phyloP scores from a whole-genome alignment of 345 rosid genomes.

The Sonneratia alba region DNA sequence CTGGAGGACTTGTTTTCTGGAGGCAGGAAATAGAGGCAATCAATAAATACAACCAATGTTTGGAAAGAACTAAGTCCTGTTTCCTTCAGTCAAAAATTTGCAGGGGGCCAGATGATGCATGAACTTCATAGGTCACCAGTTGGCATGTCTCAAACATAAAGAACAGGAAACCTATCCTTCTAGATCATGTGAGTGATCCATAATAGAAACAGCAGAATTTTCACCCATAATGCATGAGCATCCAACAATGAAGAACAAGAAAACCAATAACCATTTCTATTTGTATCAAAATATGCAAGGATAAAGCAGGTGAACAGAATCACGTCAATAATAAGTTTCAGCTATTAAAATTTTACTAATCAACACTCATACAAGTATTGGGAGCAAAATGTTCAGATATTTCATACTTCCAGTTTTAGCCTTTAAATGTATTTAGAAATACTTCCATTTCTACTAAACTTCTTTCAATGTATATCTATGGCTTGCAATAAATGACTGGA shows the following conservation, averaged over 20 bases:
- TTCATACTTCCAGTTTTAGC: neutral
- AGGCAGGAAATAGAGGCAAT: constrained; percentile 7
- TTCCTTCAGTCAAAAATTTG: neutral
- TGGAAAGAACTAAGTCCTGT: neutral
- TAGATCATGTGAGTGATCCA: neutral
- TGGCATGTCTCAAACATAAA: neutral
- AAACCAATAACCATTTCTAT: neutral
- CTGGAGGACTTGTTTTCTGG: constrained; percentile 74
- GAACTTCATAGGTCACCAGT: neutral
- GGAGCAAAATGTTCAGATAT: neutral
- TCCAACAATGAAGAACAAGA: neutral
- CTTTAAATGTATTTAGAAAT: neutral
- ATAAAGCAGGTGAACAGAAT: neutral
- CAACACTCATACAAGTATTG: neutral
- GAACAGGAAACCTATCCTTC: neutral
- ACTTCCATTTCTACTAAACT: neutral
- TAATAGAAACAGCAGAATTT: neutral
- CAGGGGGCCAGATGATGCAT: neutral
- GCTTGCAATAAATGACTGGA: too few species aligned
- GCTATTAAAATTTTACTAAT: neutral
- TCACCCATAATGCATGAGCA: neutral
- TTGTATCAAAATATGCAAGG: neutral
- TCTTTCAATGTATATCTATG: too few species aligned
- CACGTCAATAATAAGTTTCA: neutral
- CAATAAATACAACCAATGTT: neutral